Conservation (phyloP, 139 green algal genomes). For the Picochlorum sp. region DNA sequence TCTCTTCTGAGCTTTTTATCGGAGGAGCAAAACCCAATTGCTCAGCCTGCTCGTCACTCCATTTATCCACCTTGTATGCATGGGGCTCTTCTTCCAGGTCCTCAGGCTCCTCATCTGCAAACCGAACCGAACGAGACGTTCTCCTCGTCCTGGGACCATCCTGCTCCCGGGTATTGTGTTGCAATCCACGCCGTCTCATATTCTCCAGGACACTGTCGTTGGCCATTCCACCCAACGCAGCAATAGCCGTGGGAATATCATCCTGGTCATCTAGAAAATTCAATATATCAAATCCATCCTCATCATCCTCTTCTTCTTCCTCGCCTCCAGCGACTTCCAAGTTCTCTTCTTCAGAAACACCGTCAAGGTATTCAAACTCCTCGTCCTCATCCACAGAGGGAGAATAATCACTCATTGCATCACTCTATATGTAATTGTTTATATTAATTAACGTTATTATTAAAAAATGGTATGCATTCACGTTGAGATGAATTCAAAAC, state of each 20-base stretch:
- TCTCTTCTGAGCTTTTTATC: constrained; percentile 17
- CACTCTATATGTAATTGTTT: no score
- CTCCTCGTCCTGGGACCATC: neutral
- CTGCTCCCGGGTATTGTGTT: no score
- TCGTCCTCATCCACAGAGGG: neutral
- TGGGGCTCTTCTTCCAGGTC: neutral
- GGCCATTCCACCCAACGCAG: neutral
- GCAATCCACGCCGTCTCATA: no score
- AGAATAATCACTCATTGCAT: neutral
- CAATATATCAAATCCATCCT: neutral
- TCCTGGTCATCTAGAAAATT: neutral
- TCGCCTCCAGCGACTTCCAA: neutral
- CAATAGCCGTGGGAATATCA: neutral
- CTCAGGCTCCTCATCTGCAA: neutral
- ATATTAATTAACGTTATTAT: no score
- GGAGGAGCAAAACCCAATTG: constrained; percentile 33
- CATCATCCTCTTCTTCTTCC: neutral
- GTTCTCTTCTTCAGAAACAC: neutral
- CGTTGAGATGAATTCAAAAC: no score
- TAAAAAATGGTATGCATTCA: no score
- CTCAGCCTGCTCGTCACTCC: constrained; percentile 43
- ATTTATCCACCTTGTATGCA: neutral
- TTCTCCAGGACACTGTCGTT: neutral
- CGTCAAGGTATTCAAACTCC: neutral
- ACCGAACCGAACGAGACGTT: neutral